Base-by-base conservation (phyloP, 495 filamentous ascomycete genomes). In the Trichodelitschia bisporula region DNA sequence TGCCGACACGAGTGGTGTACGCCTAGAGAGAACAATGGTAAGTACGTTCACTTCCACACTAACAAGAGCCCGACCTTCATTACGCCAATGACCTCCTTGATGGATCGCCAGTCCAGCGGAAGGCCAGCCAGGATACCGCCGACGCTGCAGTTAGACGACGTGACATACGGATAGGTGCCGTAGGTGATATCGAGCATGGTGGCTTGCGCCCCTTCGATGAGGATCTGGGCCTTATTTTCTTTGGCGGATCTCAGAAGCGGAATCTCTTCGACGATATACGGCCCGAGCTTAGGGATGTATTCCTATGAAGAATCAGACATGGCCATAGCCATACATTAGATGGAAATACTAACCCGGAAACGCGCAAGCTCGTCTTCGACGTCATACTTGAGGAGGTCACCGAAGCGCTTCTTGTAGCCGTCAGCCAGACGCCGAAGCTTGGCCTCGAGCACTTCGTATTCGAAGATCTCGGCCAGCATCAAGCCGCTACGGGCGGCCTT, bases 131-230 rank as follows among this genome's bases (percentile, higher is more conserved):
- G 62, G 44, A 73, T 64, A 32, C 82, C 82, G 14, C 74, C 79
- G 10, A 79, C 38, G 10, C 29, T 15, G 10, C 1, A 6, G 21
- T 14, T 4, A 31, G 17, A 15, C 5, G 3, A 14, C 4, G 8
- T 25, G n/a, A 20, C 4, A 44, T 32, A 24, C 50, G 49, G 16
- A 50, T 53, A n/a, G 5, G 28, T 18, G 25, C 10, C 12, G 4
- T 13, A 4, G 35, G 39, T 70, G 27, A 77, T 56, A 49, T 77
- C 72, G 19, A 79, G 59, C 66, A 77, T 74, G 30, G 83, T 54
- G n/a, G 79, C 77, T 39, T 91, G 79, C n/a, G 76, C 72, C 33
- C 79, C 79, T 51, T 93, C 82, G 21, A 91, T 65, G 4, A 91
- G 57, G 37, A 82, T 73, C 35, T 62, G 62, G 30, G 58, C 55